Conservation (phyloP, 139 green algal species). For the Chlamydomonas schloesseri region DNA sequence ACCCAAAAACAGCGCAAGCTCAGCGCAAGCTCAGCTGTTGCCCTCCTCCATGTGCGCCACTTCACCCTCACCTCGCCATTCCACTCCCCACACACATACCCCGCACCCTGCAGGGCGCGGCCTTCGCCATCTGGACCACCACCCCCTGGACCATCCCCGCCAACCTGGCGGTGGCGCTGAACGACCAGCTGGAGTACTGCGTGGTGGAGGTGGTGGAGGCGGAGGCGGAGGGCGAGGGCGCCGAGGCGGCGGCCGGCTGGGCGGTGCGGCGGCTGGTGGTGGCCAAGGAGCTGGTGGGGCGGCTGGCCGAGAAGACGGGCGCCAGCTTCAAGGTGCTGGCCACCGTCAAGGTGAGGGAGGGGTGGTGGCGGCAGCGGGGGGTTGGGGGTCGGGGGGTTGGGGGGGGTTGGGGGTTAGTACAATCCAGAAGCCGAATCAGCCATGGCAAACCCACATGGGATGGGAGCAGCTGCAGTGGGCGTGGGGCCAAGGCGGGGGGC, state of each 20-base stretch:
- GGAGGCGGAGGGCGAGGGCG: background rate
- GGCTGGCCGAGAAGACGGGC: slow-evolving; percentile 80
- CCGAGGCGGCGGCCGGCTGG: slow-evolving; percentile 55
- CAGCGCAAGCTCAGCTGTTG: too few species aligned
- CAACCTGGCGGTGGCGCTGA: slow-evolving; percentile 97
- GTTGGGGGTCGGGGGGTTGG: too few species aligned
- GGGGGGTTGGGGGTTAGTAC: too few species aligned
- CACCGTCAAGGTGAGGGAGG: slow-evolving; percentile 15
- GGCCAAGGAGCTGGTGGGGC: slow-evolving; percentile 81
- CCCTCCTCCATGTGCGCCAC: too few species aligned
- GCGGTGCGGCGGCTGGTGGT: slow-evolving; percentile 74
- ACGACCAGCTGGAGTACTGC: slow-evolving; percentile 91
- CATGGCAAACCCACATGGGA: too few species aligned
- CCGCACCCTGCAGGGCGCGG: slow-evolving; percentile 41
- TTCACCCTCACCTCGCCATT: background rate
- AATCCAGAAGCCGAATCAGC: too few species aligned
- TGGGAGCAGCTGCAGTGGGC: too few species aligned
- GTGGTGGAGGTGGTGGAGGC: slow-evolving; percentile 75
- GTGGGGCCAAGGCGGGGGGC: too few species aligned
- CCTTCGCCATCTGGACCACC: slow-evolving; percentile 98
- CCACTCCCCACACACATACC: background rate
- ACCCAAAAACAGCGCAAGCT: too few species aligned
- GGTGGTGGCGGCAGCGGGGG: background rate
- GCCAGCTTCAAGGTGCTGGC: slow-evolving; percentile 53
- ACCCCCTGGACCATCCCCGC: slow-evolving; percentile 99